Percentiles rank a stretch among this genome's conserved stretches.
Conservation (phyloP, 768 basidiomycete genomes). For the Termitomyces sp. region DNA sequence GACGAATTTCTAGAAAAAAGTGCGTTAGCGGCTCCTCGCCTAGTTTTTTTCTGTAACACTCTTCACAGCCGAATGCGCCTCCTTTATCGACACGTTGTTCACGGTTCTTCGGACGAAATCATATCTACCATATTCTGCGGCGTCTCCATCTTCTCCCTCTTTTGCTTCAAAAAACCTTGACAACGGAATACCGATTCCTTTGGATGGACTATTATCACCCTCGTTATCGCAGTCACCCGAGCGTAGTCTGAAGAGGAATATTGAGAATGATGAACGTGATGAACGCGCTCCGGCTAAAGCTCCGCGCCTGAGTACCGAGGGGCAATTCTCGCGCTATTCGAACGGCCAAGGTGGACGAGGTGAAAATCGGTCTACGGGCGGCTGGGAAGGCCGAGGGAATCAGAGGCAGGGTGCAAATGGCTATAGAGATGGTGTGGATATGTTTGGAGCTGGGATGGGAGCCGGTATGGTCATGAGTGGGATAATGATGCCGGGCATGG, state of each 20-base stretch:
- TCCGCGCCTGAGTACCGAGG: slow-evolving; percentile 58
- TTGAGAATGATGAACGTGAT: slow-evolving; percentile 58
- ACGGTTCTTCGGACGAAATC: slow-evolving; percentile 81
- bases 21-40: slow-evolving; percentile 23
- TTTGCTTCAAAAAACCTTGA: slow-evolving; percentile 39
- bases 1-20: slow-evolving; percentile 94
- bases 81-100: slow-evolving; percentile 85
- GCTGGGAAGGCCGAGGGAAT: slow-evolving; percentile 37
- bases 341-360: slow-evolving; percentile 30
- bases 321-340: slow-evolving; percentile 60
- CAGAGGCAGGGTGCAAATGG: slow-evolving; percentile 25
- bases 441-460: slow-evolving; percentile 23
- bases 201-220: slow-evolving; percentile 56
- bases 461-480: slow-evolving; percentile 20
- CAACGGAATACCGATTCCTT: slow-evolving; percentile 74
- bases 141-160: slow-evolving; percentile 35
- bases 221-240: slow-evolving; percentile 38
- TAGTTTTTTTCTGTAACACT: slow-evolving; percentile 5
- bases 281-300: slow-evolving; percentile 62
- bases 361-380: slow-evolving; percentile 30
- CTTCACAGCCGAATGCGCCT: slow-evolving; percentile 47
- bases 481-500: slow-evolving; percentile 25
- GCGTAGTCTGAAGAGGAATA: slow-evolving; percentile 60
- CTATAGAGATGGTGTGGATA: slow-evolving; percentile 28
- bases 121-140: slow-evolving; percentile 65